These are phyloP conservation scores for Coriolopsis trogii DNA, from an alignment of 1,284 basidiomycete genomes.

Conservation along the genomic window DNA sequence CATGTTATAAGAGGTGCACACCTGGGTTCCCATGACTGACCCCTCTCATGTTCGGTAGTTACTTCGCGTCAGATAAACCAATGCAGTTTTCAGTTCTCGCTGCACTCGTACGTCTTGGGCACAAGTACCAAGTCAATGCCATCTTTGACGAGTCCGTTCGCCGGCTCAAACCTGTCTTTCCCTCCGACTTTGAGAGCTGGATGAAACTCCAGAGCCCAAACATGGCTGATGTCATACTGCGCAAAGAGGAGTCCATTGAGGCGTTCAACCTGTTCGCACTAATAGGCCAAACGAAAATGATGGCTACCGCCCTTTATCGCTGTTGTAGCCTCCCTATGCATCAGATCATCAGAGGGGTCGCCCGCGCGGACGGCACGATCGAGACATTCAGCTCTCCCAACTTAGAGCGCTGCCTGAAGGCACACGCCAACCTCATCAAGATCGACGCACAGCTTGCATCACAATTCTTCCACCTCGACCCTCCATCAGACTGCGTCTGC, in stretches of 20 bases:
- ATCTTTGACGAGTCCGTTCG: not conserved
- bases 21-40: not conserved
- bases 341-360: not conserved
- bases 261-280: not conserved
- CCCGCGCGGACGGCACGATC: not conserved
- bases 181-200: not conserved
- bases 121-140: conserved; percentile 3
- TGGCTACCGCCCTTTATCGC: not conserved
- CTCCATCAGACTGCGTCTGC: not conserved
- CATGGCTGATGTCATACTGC: not conserved
- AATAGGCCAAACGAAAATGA: not conserved
- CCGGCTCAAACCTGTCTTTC: not conserved
- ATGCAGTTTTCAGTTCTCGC: not conserved
- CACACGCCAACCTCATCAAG: not conserved
- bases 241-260: not conserved
- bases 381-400: not conserved
- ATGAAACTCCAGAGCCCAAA: not conserved
- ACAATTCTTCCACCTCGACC: not conserved
- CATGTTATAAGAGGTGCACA: not conserved
- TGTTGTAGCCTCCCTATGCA: not conserved
- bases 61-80: not conserved
- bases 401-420: not conserved
- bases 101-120: not conserved
- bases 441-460: not conserved
- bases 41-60: not conserved